Conservation (phyloP, 2,329 filamentous ascomycete species). For the Fusarium musae region DNA sequence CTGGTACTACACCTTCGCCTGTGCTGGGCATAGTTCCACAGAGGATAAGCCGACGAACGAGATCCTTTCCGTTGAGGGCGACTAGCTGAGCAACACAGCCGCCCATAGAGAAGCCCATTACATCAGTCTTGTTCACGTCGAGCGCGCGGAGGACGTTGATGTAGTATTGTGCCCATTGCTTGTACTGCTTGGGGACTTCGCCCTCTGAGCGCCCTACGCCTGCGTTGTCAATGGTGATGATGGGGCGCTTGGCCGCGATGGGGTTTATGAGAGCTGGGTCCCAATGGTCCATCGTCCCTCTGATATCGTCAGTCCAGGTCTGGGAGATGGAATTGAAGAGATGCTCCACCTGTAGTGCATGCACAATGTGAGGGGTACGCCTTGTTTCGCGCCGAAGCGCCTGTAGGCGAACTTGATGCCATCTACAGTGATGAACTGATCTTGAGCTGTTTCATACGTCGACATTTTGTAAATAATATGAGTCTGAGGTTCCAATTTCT, state of each 20-base stretch:
- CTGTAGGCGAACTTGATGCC: slow-evolving; percentile 49
- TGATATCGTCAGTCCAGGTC: slow-evolving; percentile 13
- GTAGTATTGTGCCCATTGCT: slow-evolving; percentile 49
- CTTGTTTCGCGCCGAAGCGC: slow-evolving; percentile 43
- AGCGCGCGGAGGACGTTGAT: slow-evolving; percentile 51
- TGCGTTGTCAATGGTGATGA: slow-evolving; percentile 60
- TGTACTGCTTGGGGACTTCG: slow-evolving; percentile 49
- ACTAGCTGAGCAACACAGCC: slow-evolving; percentile 59
- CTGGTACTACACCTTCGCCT: slow-evolving; percentile 48
- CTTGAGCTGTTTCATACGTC: slow-evolving; percentile 45
- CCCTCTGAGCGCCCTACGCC: slow-evolving; percentile 60
- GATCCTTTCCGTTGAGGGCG: slow-evolving; percentile 51
- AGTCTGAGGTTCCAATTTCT: not conserved
- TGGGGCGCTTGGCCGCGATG: slow-evolving; percentile 53
- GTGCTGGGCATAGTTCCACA: slow-evolving; percentile 57
- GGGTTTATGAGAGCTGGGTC: slow-evolving; percentile 59
- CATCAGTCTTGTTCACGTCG: slow-evolving; percentile 54
- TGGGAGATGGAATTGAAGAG: not conserved
- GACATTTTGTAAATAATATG: slow-evolving; percentile 38
- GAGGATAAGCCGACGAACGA: slow-evolving; percentile 56
- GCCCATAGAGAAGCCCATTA: slow-evolving; percentile 63
- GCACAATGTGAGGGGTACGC: slow-evolving; percentile 48
- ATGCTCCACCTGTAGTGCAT: slow-evolving; percentile 48
- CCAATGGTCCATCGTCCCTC: slow-evolving; percentile 54
- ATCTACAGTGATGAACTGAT: slow-evolving; percentile 46